Conservation (phyloP, 177 flowering plant genomes). For the Vitis hybrid region DNA sequence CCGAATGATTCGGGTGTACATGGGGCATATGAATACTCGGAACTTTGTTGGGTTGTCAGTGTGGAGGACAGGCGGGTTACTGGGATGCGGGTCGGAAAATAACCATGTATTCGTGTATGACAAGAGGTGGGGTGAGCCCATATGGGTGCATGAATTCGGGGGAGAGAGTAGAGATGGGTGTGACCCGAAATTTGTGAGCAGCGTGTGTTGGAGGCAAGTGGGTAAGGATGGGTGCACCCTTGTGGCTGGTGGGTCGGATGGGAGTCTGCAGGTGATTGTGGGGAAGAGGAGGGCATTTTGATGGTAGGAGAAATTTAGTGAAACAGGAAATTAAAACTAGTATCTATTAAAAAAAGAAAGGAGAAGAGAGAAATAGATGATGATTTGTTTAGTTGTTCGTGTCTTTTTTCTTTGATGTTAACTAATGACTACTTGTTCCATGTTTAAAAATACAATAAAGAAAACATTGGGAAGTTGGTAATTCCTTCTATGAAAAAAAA, state of each 20-base stretch:
- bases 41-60: conserved; percentile 73
- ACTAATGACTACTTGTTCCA: too few species aligned
- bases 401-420: too few species aligned
- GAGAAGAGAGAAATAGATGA: too few species aligned
- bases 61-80: conserved; percentile 55
- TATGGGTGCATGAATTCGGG: conserved; percentile 51
- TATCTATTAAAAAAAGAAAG: too few species aligned
- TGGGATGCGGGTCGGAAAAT: conserved; percentile 71
- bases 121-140: conserved; percentile 63
- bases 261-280: too few species aligned
- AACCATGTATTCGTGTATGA: conserved; percentile 67
- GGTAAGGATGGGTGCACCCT: conserved; percentile 46
- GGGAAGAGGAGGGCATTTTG: too few species aligned
- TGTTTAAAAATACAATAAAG: too few species aligned
- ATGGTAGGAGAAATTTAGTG: too few species aligned
- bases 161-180: conserved; percentile 9
- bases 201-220: conserved; percentile 72
- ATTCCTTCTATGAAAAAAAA: too few species aligned
- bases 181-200: conserved; percentile 47
- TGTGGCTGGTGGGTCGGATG: conserved; percentile 40
- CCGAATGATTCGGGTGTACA: conserved; percentile 37
- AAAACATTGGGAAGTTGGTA: too few species aligned
- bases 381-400: too few species aligned
- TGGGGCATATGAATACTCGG: conserved; percentile 55
- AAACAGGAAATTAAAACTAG: too few species aligned